A percentile compares a stretch with the other conserved stretches of the same genome.
Conservation (phyloP, 225 moss, liverwort and hornwort species). For the Takakia lepidozioides region DNA sequence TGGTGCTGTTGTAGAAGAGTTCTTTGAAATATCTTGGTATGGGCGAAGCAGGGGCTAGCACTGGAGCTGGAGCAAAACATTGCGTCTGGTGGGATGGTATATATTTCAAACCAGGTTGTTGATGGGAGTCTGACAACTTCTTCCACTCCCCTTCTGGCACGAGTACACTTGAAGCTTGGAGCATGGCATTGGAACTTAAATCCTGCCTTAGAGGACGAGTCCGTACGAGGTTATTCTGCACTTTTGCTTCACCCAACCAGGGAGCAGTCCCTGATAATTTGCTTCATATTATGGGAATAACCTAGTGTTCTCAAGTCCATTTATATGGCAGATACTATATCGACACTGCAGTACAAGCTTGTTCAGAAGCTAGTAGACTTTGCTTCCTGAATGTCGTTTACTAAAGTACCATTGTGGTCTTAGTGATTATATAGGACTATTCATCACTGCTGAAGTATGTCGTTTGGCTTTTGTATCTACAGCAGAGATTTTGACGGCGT, state of each 20-base stretch:
- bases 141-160: constrained; percentile 63
- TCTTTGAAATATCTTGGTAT: too few species aligned
- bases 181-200: constrained; percentile 81
- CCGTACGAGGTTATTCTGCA: constrained; percentile 73
- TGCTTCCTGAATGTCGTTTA: too few species aligned
- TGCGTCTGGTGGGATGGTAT: constrained; percentile 33
- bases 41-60: constrained; percentile 5
- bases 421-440: background rate
- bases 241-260: too few species aligned
- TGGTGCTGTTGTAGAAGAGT: too few species aligned
- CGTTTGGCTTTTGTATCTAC: background rate
- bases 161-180: constrained; percentile 85
- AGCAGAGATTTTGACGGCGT: constrained; percentile 67
- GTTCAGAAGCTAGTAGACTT: too few species aligned
- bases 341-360: too few species aligned
- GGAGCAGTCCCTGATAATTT: too few species aligned
- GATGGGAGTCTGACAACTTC: constrained; percentile 30
- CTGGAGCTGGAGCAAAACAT: constrained; percentile 32
- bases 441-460: background rate
- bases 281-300: too few species aligned
- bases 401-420: too few species aligned
- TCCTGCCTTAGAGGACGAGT: constrained; percentile 59
- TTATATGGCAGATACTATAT: too few species aligned
- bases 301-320: too few species aligned
- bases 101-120: constrained; percentile 27